Conservation (phyloP, 2,329 filamentous ascomycete genomes). For the Elsinoe ampelina region DNA sequence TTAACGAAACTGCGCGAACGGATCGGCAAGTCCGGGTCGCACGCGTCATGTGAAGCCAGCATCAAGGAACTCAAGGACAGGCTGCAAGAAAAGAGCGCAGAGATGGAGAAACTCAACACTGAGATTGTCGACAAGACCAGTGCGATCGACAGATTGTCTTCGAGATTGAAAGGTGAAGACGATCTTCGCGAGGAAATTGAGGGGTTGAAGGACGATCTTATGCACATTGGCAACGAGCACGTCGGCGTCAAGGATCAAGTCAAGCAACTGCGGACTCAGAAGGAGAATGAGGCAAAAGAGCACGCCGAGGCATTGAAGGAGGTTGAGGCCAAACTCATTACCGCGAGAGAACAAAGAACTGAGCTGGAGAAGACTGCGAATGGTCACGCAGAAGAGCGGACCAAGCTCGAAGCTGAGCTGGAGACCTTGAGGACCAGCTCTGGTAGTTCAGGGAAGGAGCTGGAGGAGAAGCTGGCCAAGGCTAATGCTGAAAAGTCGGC, state of each 20-base stretch:
- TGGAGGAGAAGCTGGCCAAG: conserved; percentile 39
- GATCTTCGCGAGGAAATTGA: conserved; percentile 79
- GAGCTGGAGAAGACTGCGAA: conserved; percentile 31
- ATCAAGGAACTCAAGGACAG: conserved; percentile 14
- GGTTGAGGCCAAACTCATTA: conserved; percentile 19
- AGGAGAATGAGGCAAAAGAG: conserved; percentile 22
- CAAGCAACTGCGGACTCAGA: conserved; percentile 62
- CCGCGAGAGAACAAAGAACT: conserved; percentile 57
- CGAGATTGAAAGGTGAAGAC: conserved; percentile 65
- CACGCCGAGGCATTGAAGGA: conserved; percentile 23
- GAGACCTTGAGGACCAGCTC: conserved; percentile 14
- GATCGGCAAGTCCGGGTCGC: conserved; percentile 5
- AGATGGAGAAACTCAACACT: conserved; percentile 21
- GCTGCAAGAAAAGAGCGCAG: conserved; percentile 15
- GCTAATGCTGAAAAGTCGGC: conserved; percentile 50
- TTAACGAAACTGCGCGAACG: conserved; percentile 6
- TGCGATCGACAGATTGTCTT: conserved; percentile 61
- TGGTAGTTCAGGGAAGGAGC: conserved; percentile 44
- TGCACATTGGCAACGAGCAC: conserved; percentile 71
- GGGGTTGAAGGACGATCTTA: conserved; percentile 66
- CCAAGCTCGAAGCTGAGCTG: conserved; percentile 15
- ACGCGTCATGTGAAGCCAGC: conserved; percentile 10
- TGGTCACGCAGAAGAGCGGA: conserved; percentile 14
- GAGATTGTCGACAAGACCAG: conserved; percentile 51
- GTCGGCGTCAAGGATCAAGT: conserved; percentile 71